Base-by-base conservation (phyloP, 2,329 filamentous ascomycete genomes). In the Trichoderma sp. region DNA sequence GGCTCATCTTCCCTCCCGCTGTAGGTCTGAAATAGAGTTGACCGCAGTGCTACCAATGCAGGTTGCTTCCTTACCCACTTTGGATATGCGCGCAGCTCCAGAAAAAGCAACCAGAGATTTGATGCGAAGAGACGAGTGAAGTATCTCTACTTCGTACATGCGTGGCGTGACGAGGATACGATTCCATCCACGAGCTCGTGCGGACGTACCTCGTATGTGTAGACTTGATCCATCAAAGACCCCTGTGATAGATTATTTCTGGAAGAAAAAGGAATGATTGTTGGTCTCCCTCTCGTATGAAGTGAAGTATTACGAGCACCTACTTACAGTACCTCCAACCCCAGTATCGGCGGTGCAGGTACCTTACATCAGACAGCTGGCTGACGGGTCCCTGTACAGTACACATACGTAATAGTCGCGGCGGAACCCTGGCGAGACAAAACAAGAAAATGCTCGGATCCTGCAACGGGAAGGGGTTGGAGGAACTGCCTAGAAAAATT, bases 341-440 rank as follows among this genome's bases (percentile, higher is more conserved):
- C 15, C 17, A 51, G 50, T 12, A 52, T 30, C 50, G 12, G 50
- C 50, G 19, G 28, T 34, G 28, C n/a, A n/a, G 14, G 39, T 43
- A 43, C 15, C 12, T 44, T 44, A 44, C 41, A 44, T 44, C 17
- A 26, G 26, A 26, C 50, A 14, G 34, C 21, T 21, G 24, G 45
- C 57, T 64, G 62, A 63, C 52, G 43, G n/a, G 34, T 52, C 26
- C 28, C 50, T 58, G 24, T 55, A 56, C 52, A 54, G 34, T 55
- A 56, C 52, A 54, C 50, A 55, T 55, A 56, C 52, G 62, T 57
- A 55, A 57, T 57, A 24, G 43, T 28, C 44, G 17, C 44, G 10
- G 56, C 24, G 21, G 28, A n/a, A 34, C 48, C 59, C 59, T 63
- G 50, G 34, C 41, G 26, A 52, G 48, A 26, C 26, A 52, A 34